Evolutionary conservation across 352 stramenopile genomes (phyloP).

Genomic region (Phytophthora pinifolia): DNA sequence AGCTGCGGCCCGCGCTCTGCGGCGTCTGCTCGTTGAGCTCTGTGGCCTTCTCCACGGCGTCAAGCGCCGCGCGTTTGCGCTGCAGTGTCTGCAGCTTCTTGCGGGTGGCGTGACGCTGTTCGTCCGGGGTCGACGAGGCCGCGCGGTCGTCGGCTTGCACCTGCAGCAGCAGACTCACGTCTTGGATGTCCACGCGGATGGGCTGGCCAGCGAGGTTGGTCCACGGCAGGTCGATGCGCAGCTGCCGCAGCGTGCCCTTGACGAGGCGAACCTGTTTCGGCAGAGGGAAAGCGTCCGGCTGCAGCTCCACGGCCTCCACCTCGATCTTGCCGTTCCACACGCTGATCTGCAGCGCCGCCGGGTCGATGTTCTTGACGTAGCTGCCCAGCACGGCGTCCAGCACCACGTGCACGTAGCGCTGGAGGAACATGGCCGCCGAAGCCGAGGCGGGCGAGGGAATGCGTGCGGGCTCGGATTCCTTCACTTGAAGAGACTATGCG

Average conservation of each 20-base stretch:
- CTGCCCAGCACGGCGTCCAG: slow-evolving; percentile 80
- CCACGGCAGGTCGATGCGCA: slow-evolving; percentile 79
- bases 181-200: slow-evolving; percentile 76
- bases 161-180: slow-evolving; percentile 70
- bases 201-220: slow-evolving; percentile 71
- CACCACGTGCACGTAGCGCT: slow-evolving; percentile 84
- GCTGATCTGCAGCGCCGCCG: slow-evolving; percentile 81
- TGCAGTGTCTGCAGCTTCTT: slow-evolving; percentile 63
- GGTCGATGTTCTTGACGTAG: slow-evolving; percentile 89
- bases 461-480: background rate
- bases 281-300: slow-evolving; percentile 69
- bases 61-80: slow-evolving; percentile 74
- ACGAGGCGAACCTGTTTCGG: slow-evolving; percentile 66
- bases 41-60: slow-evolving; percentile 76
- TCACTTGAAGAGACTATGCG: too few species aligned
- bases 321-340: slow-evolving; percentile 88
- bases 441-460: background rate
- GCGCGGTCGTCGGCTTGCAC: slow-evolving; percentile 41
- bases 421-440: slow-evolving; percentile 55
- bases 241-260: slow-evolving; percentile 73
- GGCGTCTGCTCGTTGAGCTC: slow-evolving; percentile 49
- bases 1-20: slow-evolving; percentile 25
- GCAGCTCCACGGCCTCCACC: slow-evolving; percentile 77
- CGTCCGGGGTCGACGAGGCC: slow-evolving; percentile 14
- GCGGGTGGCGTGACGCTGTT: slow-evolving; percentile 24